Percentiles rank a stretch among this genome's conserved stretches.
Evolutionary conservation across 2,329 filamentous ascomycete species (phyloP).

Genomic region (Ceratocystis alfenasii): DNA sequence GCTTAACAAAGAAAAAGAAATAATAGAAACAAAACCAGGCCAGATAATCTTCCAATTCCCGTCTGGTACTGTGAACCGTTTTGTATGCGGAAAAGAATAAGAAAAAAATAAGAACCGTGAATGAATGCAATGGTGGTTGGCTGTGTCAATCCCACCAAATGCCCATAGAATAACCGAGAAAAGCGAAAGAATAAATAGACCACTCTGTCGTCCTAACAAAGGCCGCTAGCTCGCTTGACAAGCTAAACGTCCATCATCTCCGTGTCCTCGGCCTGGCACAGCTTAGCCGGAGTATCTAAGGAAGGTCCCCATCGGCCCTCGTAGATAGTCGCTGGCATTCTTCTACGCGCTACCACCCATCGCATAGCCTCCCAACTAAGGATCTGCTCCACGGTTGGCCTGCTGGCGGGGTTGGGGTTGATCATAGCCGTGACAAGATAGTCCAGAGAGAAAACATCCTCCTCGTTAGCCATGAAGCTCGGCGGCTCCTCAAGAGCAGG

Average conservation of each 20-base stretch:
- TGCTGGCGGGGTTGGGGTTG: constrained; percentile 55
- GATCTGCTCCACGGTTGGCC: constrained; percentile 64
- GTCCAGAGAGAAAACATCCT: constrained; percentile 65
- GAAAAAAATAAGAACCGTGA: constrained; percentile 12
- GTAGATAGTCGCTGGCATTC: constrained; percentile 84
- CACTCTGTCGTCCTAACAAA: too few species aligned
- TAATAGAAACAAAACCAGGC: constrained; percentile 15
- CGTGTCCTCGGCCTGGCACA: constrained; percentile 43
- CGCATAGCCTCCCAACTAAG: constrained; percentile 60
- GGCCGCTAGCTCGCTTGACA: too few species aligned
- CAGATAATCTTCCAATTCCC: constrained; percentile 15
- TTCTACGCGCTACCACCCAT: constrained; percentile 67
- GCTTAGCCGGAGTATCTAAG: background rate
- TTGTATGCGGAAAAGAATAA: constrained; percentile 3
- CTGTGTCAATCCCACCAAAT: constrained; percentile 6
- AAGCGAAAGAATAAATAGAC: background rate
- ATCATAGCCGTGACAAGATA: constrained; percentile 83
- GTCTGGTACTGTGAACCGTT: constrained; percentile 20
- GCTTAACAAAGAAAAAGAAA: constrained; percentile 8
- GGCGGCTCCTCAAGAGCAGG: constrained; percentile 53
- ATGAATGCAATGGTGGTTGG: background rate
- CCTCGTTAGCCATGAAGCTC: constrained; percentile 72
- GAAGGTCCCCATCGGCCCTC: constrained; percentile 91
- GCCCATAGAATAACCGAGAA: background rate
- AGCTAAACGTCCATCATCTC: constrained; percentile 48